Base-by-base conservation (phyloP, 805 yeast genomes). In the Saturnispora quitensis region DNA sequence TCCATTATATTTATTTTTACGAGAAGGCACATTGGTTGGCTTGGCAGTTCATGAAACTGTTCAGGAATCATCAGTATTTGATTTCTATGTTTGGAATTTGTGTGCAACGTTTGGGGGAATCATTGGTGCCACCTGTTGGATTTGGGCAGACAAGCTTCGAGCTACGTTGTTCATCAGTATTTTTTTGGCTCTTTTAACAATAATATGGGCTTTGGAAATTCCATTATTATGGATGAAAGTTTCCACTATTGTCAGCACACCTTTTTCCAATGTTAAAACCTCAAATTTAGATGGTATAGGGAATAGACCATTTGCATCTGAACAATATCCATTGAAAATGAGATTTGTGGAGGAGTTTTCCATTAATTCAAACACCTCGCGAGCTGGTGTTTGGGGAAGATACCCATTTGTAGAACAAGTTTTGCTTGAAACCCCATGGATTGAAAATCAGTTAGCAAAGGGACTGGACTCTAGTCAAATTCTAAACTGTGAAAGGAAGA, bases 41-140 rank as follows among this genome's bases (percentile, higher is more conserved):
- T 82, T 81, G 53, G 93, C 87, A 0, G 55, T 84, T 20, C 77
- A 76, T 59, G 89, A 87, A 66, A 78, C 90, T 0, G 74, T 80
- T 20, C 89, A 84, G 60, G 96, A 89, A 61, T 77, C 84, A 6
- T 62, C 68, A 15, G 56, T 58, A 4, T 68, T 81, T 4, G 76
- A 79, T 33, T 47, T 58, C 6, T 52, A 64, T 17, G 68, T 79
- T 0, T 72, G 71, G 60, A 55, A 64, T 18, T 51, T 70, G 12
- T 50, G 75, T 3, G 55, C 72, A 4, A 49, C 60, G 4, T 58
- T 73, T 15, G 66, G 78, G 0, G 56, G 73, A 8, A 54, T 68
- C 8, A 13, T 49, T 25, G 51, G 51, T 22, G 25, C 51, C 15
- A 34, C 27, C 3, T 31, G 47, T 36, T 49, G 51, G 51, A 49